phyloP scores from a whole-genome alignment of 2,329 filamentous ascomycete genomes.

The Aspergillus melleus region DNA sequence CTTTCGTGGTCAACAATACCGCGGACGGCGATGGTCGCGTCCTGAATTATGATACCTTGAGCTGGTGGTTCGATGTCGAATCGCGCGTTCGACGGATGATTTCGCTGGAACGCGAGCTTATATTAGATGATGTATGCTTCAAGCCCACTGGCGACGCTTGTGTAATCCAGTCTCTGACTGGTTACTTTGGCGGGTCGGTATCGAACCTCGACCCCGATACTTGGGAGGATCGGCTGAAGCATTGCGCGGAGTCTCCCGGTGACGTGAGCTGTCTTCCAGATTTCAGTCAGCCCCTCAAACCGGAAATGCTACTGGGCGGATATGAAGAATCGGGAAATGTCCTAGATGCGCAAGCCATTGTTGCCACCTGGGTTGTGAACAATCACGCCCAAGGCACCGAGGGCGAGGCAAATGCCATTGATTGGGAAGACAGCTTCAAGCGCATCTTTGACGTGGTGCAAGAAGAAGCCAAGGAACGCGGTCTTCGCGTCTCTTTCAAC shows the following conservation, averaged over 20 bases:
- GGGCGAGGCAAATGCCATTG: slow-evolving; percentile 72
- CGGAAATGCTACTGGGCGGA: slow-evolving; percentile 82
- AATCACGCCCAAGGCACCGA: slow-evolving; percentile 75
- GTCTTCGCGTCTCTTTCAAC: slow-evolving; percentile 86
- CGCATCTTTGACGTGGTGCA: slow-evolving; percentile 74
- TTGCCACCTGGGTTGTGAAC: slow-evolving; percentile 92
- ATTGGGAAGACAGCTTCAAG: slow-evolving; percentile 83
- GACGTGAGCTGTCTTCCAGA: slow-evolving; percentile 72
- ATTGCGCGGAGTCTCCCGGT: slow-evolving; percentile 78
- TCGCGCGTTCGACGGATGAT: slow-evolving; percentile 71
- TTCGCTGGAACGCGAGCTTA: slow-evolving; percentile 66
- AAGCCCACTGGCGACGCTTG: slow-evolving; percentile 88
- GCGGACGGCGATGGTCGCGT: slow-evolving; percentile 69
- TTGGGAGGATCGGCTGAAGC: slow-evolving; percentile 71
- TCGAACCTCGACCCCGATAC: slow-evolving; percentile 59
- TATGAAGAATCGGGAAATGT: slow-evolving; percentile 65
- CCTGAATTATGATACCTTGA: slow-evolving; percentile 80
- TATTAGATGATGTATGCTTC: slow-evolving; percentile 83
- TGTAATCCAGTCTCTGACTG: slow-evolving; percentile 88
- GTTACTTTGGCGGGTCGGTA: slow-evolving; percentile 76
- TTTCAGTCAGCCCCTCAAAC: slow-evolving; percentile 85
- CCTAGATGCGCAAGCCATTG: slow-evolving; percentile 73
- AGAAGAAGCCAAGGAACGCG: slow-evolving; percentile 72
- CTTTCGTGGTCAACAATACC: slow-evolving; percentile 82
- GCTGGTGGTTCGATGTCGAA: slow-evolving; percentile 94